Evolutionary conservation across 2,329 filamentous ascomycete genomes (phyloP).

Genomic region (Diaporthe citrichinensis): DNA sequence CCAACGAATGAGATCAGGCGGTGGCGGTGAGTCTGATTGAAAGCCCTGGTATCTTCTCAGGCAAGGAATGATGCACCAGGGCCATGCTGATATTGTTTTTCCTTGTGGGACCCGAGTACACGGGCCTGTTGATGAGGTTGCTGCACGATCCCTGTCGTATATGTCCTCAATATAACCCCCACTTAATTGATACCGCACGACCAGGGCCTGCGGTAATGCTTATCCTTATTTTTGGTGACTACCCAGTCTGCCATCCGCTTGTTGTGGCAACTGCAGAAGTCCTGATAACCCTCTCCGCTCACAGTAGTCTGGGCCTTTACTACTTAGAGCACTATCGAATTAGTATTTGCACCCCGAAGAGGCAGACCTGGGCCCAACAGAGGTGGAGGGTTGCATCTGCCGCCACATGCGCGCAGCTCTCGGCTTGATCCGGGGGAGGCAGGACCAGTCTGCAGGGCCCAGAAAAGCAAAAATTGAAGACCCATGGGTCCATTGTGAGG

Average conservation of each 20-base stretch:
- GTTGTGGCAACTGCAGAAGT: not conserved
- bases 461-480: not conserved
- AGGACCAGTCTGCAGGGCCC: not conserved
- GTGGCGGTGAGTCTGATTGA: not conserved
- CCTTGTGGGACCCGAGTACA: slow-evolving; percentile 13
- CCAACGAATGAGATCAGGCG: not conserved
- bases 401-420: slow-evolving; percentile 24
- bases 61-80: not conserved
- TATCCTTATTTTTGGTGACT: not conserved
- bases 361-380: not conserved
- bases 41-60: not conserved
- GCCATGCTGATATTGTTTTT: not conserved
- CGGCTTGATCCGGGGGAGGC: slow-evolving; percentile 17
- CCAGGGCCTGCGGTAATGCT: slow-evolving; percentile 7
- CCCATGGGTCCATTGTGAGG: not conserved
- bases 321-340: not conserved
- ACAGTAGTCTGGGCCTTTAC: not conserved
- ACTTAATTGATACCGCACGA: not conserved
- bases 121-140: not conserved
- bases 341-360: not conserved
- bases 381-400: not conserved
- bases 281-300: not conserved
- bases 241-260: not conserved
- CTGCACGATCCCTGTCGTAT: slow-evolving; percentile 17
- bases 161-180: not conserved